Percentiles rank a stretch among this genome's conserved stretches.
Evolutionary conservation across 2,329 filamentous ascomycete species (phyloP).

Genomic region (Neurospora sp.): DNA sequence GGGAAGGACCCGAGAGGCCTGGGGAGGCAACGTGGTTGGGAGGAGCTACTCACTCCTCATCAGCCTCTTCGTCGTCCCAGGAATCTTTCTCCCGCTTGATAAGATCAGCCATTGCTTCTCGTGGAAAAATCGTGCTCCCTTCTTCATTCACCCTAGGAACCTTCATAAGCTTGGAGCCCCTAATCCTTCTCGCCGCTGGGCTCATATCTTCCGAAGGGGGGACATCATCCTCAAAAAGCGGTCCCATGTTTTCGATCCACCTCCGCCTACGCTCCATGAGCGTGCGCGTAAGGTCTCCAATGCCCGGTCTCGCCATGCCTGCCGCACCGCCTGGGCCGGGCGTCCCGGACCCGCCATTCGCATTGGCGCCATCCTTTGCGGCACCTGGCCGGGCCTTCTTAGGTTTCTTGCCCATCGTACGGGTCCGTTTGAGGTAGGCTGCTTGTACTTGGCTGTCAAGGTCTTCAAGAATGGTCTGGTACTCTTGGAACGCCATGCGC

Average conservation of each 20-base stretch:
- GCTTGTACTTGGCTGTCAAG: slow-evolving; percentile 90
- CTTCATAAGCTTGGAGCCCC: slow-evolving; percentile 35
- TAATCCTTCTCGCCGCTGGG: background rate
- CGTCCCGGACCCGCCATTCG: slow-evolving; percentile 38
- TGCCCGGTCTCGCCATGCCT: slow-evolving; percentile 62
- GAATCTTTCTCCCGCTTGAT: slow-evolving; percentile 69
- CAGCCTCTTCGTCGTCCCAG: slow-evolving; percentile 74
- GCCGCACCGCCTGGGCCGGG: slow-evolving; percentile 26
- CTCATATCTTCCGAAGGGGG: slow-evolving; percentile 14
- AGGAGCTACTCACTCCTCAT: slow-evolving; percentile 31
- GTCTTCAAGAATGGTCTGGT: slow-evolving; percentile 92
- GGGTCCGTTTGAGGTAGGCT: slow-evolving; percentile 90
- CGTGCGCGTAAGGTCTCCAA: slow-evolving; percentile 83
- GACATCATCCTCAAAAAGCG: slow-evolving; percentile 79
- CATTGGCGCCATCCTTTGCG: slow-evolving; percentile 31
- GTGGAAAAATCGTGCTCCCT: slow-evolving; percentile 62
- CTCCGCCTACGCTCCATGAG: slow-evolving; percentile 84
- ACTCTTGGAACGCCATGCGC: slow-evolving; percentile 93
- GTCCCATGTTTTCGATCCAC: slow-evolving; percentile 86
- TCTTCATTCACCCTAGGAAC: slow-evolving; percentile 61
- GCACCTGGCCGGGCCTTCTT: slow-evolving; percentile 77
- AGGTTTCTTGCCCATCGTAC: slow-evolving; percentile 88
- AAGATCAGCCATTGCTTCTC: slow-evolving; percentile 60
- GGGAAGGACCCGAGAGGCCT: background rate
- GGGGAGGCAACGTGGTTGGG: background rate